Evolutionary conservation across 2,329 filamentous ascomycete genomes (phyloP).

Genomic region (Phialocephala sp.): DNA sequence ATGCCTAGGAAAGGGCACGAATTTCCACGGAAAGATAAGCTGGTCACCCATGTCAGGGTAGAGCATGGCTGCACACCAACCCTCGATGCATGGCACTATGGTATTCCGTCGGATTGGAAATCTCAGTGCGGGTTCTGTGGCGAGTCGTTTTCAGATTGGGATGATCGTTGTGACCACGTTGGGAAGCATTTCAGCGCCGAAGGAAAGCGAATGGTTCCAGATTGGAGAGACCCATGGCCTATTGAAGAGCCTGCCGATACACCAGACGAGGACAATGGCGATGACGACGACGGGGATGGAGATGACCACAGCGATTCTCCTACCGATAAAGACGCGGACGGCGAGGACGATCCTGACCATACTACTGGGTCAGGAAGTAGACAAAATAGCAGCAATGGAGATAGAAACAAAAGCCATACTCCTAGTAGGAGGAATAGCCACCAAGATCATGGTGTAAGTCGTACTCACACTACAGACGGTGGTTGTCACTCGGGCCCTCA

Average conservation of each 20-base stretch:
- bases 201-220: slow-evolving; percentile 11
- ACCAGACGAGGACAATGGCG: slow-evolving; percentile 2
- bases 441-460: neutral
- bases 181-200: slow-evolving; percentile 10
- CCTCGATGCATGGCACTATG: slow-evolving; percentile 11
- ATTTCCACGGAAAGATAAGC: slow-evolving; percentile 15
- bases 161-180: slow-evolving; percentile 14
- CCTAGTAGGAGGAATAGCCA: neutral
- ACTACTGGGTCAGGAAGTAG: neutral
- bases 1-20: slow-evolving; percentile 3
- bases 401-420: neutral
- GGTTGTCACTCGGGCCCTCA: neutral
- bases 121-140: slow-evolving; percentile 18
- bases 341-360: slow-evolving; percentile 11
- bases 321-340: neutral
- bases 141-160: slow-evolving; percentile 7
- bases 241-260: slow-evolving; percentile 1
- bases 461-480: neutral
- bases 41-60: slow-evolving; percentile 3
- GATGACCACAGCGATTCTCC: neutral
- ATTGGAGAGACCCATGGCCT: slow-evolving; percentile 20
- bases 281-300: slow-evolving; percentile 1
- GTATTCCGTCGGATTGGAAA: slow-evolving; percentile 11
- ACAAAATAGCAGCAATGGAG: neutral
- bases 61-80: slow-evolving; percentile 6